Conservation (phyloP, 2,329 filamentous ascomycete species). For the Colletotrichum salicis region DNA sequence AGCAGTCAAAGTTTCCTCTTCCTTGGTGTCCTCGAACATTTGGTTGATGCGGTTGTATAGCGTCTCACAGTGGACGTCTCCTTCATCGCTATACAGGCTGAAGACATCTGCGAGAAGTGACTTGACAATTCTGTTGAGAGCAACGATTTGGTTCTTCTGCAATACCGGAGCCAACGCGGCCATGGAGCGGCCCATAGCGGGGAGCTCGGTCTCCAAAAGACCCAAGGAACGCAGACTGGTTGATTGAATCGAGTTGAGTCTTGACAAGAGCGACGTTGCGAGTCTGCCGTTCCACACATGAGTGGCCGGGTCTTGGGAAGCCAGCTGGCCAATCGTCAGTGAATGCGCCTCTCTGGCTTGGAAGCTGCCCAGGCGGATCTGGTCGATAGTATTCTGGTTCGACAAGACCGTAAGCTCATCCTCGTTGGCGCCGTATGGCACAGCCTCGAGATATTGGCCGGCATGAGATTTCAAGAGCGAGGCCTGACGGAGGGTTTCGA, state of each 20-base stretch:
- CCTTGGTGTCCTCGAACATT: neutral
- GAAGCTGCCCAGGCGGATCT: constrained; percentile 50
- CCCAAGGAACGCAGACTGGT: constrained; percentile 70
- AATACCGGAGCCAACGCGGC: constrained; percentile 61
- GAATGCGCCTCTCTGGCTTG: constrained; percentile 18
- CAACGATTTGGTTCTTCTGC: constrained; percentile 58
- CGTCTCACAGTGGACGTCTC: neutral
- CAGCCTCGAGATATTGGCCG: neutral
- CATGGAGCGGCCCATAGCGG: constrained; percentile 67
- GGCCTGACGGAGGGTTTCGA: constrained; percentile 67
- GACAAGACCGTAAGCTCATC: constrained; percentile 62
- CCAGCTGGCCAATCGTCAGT: constrained; percentile 29
- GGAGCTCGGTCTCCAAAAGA: constrained; percentile 73
- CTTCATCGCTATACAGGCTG: constrained; percentile 48
- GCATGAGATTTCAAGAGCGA: constrained; percentile 52
- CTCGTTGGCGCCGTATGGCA: constrained; percentile 31
- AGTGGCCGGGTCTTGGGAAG: constrained; percentile 19
- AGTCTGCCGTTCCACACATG: constrained; percentile 54
- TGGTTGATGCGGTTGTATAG: constrained; percentile 10
- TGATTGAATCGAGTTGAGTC: constrained; percentile 60
- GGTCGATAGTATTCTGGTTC: constrained; percentile 52
- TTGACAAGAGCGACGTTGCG: constrained; percentile 61
- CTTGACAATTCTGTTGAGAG: constrained; percentile 61
- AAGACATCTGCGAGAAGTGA: constrained; percentile 56
- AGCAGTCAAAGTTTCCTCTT: neutral